phyloP scores from a whole-genome alignment of 192 early-diverging fungal species.

The Chytriomyces hyalinus region DNA sequence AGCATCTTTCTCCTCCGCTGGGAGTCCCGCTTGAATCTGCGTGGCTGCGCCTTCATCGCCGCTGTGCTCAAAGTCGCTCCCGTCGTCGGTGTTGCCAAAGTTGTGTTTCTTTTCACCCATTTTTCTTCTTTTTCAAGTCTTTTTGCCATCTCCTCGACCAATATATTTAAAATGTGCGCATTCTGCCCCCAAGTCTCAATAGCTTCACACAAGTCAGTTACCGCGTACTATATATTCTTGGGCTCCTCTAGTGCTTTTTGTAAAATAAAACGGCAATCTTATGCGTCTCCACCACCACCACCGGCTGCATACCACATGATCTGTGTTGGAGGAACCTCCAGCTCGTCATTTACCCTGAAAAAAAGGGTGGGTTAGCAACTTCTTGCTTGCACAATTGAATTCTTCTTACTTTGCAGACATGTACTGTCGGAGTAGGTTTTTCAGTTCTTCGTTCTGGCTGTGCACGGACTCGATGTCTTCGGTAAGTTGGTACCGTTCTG shows the following conservation, averaged over 20 bases:
- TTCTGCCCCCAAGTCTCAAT: too few relatives aligned
- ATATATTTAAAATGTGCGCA: too few relatives aligned
- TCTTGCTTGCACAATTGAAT: background rate
- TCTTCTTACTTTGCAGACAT: constrained; percentile 51
- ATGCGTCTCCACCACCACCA: background rate
- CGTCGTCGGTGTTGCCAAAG: constrained; percentile 22
- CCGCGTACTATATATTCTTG: too few relatives aligned
- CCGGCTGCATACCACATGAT: constrained; percentile 46
- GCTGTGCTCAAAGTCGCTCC: background rate
- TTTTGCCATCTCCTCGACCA: background rate
- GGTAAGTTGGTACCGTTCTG: constrained; percentile 45
- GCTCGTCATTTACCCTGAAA: constrained; percentile 56
- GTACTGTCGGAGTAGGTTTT: constrained; percentile 56
- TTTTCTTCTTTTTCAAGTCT: background rate
- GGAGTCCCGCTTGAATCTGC: background rate
- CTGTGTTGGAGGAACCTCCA: constrained; percentile 60
- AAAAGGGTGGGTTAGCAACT: background rate
- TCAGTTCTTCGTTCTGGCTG: constrained; percentile 60
- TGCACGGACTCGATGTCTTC: constrained; percentile 53
- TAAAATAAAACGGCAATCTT: too few relatives aligned
- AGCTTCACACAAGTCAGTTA: too few relatives aligned
- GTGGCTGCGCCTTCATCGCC: constrained; percentile 12
- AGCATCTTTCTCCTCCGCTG: background rate
- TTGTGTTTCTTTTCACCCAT: constrained; percentile 5
- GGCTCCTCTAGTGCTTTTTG: too few relatives aligned